Percentiles rank a stretch among this genome's conserved stretches.
phyloP scores from a whole-genome alignment of 192 early-diverging fungal species.

The Backusella sp. region DNA sequence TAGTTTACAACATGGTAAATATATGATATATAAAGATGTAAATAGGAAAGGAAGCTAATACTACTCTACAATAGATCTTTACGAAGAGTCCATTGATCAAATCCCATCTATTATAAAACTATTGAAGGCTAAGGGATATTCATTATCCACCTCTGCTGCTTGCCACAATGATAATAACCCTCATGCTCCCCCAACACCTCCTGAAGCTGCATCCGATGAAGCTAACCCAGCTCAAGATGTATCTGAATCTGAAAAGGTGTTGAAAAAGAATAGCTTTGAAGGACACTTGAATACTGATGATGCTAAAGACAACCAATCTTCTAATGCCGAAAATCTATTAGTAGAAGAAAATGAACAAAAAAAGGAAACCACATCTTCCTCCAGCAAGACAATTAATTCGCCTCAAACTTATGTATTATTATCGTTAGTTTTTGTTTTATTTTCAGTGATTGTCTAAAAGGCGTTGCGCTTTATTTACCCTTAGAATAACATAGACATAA shows the following conservation, averaged over 20 bases:
- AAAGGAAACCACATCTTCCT: neutral
- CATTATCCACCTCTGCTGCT: neutral
- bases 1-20: slow-evolving; percentile 37
- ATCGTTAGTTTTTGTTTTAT: neutral
- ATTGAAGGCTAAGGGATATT: neutral
- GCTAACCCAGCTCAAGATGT: neutral
- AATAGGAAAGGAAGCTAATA: neutral
- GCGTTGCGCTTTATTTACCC: neutral
- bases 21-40: neutral
- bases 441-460: neutral
- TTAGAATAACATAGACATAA: neutral
- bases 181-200: neutral
- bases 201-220: neutral
- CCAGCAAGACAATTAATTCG: neutral
- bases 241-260: neutral
- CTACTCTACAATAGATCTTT: slow-evolving; percentile 13
- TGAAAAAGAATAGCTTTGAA: neutral
- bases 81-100: slow-evolving; percentile 14
- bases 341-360: neutral
- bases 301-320: neutral
- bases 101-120: slow-evolving; percentile 3
- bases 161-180: slow-evolving; percentile 14
- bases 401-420: neutral
- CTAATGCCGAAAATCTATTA: neutral
- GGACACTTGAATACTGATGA: neutral